Conservation (phyloP, 139 green algal species). For the Chlorella sorokiniana region DNA sequence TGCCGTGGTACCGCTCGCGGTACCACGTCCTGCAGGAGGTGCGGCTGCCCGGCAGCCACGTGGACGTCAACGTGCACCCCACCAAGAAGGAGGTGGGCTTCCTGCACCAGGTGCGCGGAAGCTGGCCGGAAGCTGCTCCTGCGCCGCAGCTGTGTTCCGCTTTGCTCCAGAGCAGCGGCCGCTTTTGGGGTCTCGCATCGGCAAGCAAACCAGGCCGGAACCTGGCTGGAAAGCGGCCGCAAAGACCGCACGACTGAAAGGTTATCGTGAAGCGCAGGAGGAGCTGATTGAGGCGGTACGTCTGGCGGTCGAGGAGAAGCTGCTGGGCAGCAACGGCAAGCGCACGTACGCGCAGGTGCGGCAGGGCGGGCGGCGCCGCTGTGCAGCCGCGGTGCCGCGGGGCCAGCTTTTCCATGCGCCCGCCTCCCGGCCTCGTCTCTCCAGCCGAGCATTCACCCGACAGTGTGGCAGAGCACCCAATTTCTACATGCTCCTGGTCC, state of each 20-base stretch:
- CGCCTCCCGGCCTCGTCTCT: too few species aligned
- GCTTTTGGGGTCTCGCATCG: too few species aligned
- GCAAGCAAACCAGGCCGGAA: neutral
- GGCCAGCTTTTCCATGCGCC: too few species aligned
- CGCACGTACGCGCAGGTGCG: conserved; percentile 70
- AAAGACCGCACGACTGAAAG: neutral
- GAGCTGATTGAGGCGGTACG: conserved; percentile 67
- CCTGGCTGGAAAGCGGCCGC: neutral
- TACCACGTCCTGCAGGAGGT: conserved; percentile 50
- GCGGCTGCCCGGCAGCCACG: conserved; percentile 77
- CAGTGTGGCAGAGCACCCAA: too few species aligned
- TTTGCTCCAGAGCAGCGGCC: neutral
- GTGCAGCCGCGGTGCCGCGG: too few species aligned
- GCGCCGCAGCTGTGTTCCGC: neutral
- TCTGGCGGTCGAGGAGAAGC: conserved; percentile 64
- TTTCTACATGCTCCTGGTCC: too few species aligned
- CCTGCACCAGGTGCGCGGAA: conserved; percentile 65
- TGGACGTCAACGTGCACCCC: conserved; percentile 98
- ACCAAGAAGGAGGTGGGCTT: conserved; percentile 95
- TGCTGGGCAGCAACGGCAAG: conserved; percentile 69
- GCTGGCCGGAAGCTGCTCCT: neutral
- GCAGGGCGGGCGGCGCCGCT: too few species aligned
- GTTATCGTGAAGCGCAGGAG: conserved; percentile 46
- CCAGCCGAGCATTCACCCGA: too few species aligned
- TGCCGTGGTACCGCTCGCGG: neutral